Base-by-base conservation (phyloP, 495 filamentous ascomycete genomes). In the Xylaria sp. region DNA sequence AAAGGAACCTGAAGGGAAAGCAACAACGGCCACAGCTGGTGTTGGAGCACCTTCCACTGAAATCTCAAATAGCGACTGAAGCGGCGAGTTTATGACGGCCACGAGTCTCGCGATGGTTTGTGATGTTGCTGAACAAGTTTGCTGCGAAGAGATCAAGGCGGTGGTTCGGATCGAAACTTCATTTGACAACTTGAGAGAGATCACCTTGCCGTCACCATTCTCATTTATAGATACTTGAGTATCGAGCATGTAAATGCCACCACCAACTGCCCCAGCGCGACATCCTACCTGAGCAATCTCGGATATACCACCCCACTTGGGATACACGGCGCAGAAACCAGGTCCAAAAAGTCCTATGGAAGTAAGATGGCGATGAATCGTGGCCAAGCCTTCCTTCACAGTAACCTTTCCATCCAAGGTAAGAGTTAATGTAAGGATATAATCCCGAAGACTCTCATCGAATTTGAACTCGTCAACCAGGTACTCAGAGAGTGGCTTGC, bases 271-370 rank as follows among this genome's bases (percentile, higher is more conserved):
- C 65, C 91, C 90, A 44, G 96, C 94, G 69, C 96, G 92, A 75
- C 96, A 98, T 15, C 90, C 93, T 14, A 98, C 93, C 77, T 99
- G 96, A 24, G 93, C 87, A 70, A 98, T 90, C 81, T 99, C 96
- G n/a, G 94, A 91, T 12, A 90, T 85, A 70, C 97, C 94, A 26
- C 96, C 96, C 90, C 95, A 99, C 82, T 96, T 97, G 14, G 94
- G 90, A 69, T 95, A 84, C 12, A 98, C 88, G 58, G 91, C 90
- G 41, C 93, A 92, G 78, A 98, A 97, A 6, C 94, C 93, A 65
- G 91, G 88, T 0, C 95, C 95, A 73, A 97, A 93, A 1, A 93
- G 78, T 29, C 95, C 95, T 75, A 97, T 93, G 4, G 94, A 97
- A 15, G 89, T 84, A 24, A 98, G 84, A 82, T 99, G 95, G 57